Conservation (phyloP, 805 yeast species). For the Millerozyma miso region DNA sequence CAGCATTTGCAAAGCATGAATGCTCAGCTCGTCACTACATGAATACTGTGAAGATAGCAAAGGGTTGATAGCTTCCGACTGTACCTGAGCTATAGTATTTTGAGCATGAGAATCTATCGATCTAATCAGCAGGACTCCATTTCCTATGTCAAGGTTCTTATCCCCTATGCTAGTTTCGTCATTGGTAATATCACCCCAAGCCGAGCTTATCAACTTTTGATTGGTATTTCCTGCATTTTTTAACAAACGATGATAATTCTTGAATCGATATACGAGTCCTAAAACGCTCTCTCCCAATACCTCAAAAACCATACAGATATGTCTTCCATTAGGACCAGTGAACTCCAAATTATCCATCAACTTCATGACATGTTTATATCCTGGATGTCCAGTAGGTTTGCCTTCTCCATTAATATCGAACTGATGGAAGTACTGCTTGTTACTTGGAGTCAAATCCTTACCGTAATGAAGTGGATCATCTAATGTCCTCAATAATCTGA, state of each 20-base stretch:
- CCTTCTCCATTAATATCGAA: constrained; percentile 1
- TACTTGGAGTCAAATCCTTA: constrained; percentile 9
- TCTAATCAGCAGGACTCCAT: not conserved
- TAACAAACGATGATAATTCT: not conserved
- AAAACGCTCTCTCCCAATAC: constrained; percentile 59
- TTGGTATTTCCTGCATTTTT: not conserved
- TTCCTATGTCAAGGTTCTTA: not conserved
- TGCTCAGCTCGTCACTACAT: not conserved
- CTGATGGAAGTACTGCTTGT: constrained; percentile 9
- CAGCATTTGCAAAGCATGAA: not conserved
- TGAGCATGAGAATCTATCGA: not conserved
- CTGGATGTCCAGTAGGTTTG: constrained; percentile 34
- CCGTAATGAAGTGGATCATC: constrained; percentile 15
- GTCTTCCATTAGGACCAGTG: constrained; percentile 59
- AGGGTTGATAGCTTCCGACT: not conserved
- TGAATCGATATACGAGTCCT: constrained; percentile 45
- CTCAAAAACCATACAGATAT: constrained; percentile 65
- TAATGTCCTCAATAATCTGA: constrained; percentile 42
- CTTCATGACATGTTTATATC: constrained; percentile 49
- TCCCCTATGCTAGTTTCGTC: not conserved
- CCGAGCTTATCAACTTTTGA: not conserved
- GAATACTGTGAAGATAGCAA: not conserved
- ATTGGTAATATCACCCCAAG: not conserved
- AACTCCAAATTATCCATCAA: constrained; percentile 54
- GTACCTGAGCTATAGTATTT: not conserved